Evolutionary conservation across 2,329 filamentous ascomycete genomes (phyloP).

Genomic region (Trichothecium roseum): DNA sequence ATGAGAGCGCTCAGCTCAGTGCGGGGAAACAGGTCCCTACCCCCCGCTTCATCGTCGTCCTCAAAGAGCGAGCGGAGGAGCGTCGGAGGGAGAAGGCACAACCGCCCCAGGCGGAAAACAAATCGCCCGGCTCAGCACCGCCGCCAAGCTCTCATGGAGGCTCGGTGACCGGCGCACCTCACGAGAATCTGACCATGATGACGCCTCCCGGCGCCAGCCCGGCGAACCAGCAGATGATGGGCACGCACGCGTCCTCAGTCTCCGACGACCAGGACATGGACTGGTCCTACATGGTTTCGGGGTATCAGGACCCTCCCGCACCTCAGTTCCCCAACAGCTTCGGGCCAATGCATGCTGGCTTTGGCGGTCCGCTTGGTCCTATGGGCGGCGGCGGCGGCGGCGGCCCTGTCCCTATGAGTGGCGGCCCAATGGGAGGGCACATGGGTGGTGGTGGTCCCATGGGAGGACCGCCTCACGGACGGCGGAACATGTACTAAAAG

Average conservation of each 20-base stretch:
- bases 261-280: constrained; percentile 30
- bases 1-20: constrained; percentile 34
- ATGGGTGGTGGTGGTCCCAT: neutral
- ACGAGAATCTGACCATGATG: constrained; percentile 19
- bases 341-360: constrained; percentile 8
- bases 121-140: constrained; percentile 1
- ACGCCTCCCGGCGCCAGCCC: constrained; percentile 15
- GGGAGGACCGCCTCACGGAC: too few relatives aligned
- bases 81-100: constrained; percentile 18
- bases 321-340: constrained; percentile 14
- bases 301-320: constrained; percentile 19
- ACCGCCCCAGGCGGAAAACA: constrained; percentile 10
- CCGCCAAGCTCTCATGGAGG: neutral
- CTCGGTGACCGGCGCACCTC: constrained; percentile 6
- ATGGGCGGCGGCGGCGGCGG: constrained; percentile 5
- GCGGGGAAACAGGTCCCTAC: constrained; percentile 30
- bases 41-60: constrained; percentile 35
- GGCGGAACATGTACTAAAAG: too few relatives aligned
- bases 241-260: constrained; percentile 4
- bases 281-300: constrained; percentile 36
- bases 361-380: constrained; percentile 12
- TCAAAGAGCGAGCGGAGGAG: constrained; percentile 33
- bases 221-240: constrained; percentile 4
- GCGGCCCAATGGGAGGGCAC: constrained; percentile 1
- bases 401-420: too few relatives aligned